Percentiles rank a stretch among this genome's conserved stretches.
phyloP scores from a whole-genome alignment of 768 basidiomycete genomes.

The Leccinum subgranulosum region DNA sequence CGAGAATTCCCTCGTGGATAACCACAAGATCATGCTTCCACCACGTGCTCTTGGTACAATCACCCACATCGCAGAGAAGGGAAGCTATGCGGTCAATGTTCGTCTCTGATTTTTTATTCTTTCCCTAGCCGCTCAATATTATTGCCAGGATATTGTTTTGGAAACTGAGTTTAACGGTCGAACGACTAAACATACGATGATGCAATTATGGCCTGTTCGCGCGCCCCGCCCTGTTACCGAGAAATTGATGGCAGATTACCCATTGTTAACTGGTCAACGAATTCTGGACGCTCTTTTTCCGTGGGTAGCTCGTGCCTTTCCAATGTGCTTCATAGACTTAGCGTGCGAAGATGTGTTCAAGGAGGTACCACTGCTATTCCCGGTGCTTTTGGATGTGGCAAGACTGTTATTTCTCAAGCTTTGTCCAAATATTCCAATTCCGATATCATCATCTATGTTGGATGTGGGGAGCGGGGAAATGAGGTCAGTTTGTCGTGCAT shows the following conservation, averaged over 20 bases:
- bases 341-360: slow-evolving; percentile 73
- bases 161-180: slow-evolving; percentile 99
- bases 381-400: slow-evolving; percentile 98
- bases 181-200: slow-evolving; percentile 88
- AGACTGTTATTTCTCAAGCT: slow-evolving; percentile 98
- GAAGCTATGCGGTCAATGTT: slow-evolving; percentile 89
- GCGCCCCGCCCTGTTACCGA: slow-evolving; percentile 95
- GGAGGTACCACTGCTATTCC: slow-evolving; percentile 97
- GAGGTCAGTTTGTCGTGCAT: slow-evolving; percentile 50
- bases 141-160: slow-evolving; percentile 78
- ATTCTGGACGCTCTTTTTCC: slow-evolving; percentile 97
- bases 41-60: slow-evolving; percentile 95
- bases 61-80: slow-evolving; percentile 90
- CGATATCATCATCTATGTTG: slow-evolving; percentile 98
- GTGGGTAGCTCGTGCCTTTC: slow-evolving; percentile 40
- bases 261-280: slow-evolving; percentile 93
- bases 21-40: slow-evolving; percentile 96
- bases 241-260: slow-evolving; percentile 90
- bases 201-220: slow-evolving; percentile 99
- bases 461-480: slow-evolving; percentile 98
- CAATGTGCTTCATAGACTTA: neutral
- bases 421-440: slow-evolving; percentile 99
- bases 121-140: neutral
- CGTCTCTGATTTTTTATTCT: slow-evolving; percentile 23
- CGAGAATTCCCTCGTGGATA: slow-evolving; percentile 94